Evolutionary conservation across 73 alveolate species (phyloP).

Genomic region (Stentor roeselii): DNA sequence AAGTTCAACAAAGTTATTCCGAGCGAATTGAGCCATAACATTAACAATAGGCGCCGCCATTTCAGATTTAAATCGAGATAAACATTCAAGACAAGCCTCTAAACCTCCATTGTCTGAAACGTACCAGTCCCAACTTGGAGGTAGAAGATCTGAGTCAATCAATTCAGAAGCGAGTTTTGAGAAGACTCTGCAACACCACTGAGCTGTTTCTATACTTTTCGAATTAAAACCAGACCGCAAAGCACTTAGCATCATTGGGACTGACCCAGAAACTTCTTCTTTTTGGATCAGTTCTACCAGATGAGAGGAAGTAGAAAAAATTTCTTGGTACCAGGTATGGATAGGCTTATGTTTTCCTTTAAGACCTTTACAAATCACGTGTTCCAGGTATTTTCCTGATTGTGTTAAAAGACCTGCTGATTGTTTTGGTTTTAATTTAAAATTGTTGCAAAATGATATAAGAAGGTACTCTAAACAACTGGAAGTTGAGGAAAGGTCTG

Average conservation of each 20-base stretch:
- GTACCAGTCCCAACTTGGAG: conserved; percentile 73
- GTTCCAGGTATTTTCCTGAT: conserved; percentile 81
- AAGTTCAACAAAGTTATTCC: conserved; percentile 31
- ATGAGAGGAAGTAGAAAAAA: conserved; percentile 52
- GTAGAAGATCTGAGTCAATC: conserved; percentile 50
- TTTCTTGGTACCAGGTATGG: conserved; percentile 56
- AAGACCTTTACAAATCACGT: conserved; percentile 83
- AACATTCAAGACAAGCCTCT: conserved; percentile 57
- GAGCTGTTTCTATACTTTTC: conserved; percentile 60
- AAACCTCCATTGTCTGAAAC: conserved; percentile 57
- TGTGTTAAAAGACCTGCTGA: conserved; percentile 90
- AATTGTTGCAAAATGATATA: conserved; percentile 67
- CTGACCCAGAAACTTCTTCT: conserved; percentile 65
- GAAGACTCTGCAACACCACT: conserved; percentile 46
- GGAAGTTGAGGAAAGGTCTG: not conserved
- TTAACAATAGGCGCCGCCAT: conserved; percentile 27
- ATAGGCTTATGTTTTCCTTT: conserved; percentile 77
- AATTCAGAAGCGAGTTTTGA: conserved; percentile 59
- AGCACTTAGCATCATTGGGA: conserved; percentile 58
- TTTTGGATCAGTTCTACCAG: conserved; percentile 65
- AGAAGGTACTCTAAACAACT: conserved; percentile 75
- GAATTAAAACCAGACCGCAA: conserved; percentile 65
- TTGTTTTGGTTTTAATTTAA: conserved; percentile 80
- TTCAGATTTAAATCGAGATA: conserved; percentile 52
- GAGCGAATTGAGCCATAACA: conserved; percentile 6